Base-by-base conservation (phyloP, 768 basidiomycete species). In the Boletus subparvulus region DNA sequence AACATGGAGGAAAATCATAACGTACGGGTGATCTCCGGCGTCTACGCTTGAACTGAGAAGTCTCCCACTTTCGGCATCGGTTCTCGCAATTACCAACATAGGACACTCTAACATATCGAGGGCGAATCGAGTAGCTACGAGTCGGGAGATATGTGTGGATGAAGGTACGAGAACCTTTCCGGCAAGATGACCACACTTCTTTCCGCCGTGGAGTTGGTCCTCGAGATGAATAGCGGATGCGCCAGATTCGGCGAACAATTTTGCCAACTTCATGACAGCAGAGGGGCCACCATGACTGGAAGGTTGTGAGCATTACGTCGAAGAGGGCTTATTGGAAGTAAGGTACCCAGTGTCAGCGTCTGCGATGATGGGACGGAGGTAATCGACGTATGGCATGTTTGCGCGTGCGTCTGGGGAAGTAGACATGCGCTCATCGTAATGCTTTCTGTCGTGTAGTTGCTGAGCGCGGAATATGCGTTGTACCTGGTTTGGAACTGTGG, bases 401-500 rank as follows among this genome's bases (percentile, higher is more conserved):
- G 79, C 80, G 48, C 90, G 80, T 58, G 83, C 79, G 61, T 87
- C 87, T 6, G 79, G 75, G 28, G 85, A 78, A 39, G 83, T 78
- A 16, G 81, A 77, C 74, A 92, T 78, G 33, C 93, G 84, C 64
- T 92, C 92, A 65, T 95, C 92, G 65, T 91, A 94, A 65, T 94
- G 89, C 67, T 95, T 96, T 74, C 85, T 87, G 76, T 97, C 94
- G 68, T 97, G 94, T 53, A 94, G 77, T 64, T 92, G 89, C 70
- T 97, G 95, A 0, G 94, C 91, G 50, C 92, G 90, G 77, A 92
- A 91, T 49, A 97, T 80, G 47, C 92, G 82, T 54, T 96, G 90
- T 0, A 97, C 94, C 69, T 96, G 94, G 69, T 97, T 96, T 24
- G 95, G 94, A 16, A 98, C 93, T 1, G 94, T 96, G 11, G 93